Evolutionary conservation across 1,284 basidiomycete species (phyloP), one percentile per base, ranked within the genome.

Genomic region (Rhodotorula sp.): DNA sequence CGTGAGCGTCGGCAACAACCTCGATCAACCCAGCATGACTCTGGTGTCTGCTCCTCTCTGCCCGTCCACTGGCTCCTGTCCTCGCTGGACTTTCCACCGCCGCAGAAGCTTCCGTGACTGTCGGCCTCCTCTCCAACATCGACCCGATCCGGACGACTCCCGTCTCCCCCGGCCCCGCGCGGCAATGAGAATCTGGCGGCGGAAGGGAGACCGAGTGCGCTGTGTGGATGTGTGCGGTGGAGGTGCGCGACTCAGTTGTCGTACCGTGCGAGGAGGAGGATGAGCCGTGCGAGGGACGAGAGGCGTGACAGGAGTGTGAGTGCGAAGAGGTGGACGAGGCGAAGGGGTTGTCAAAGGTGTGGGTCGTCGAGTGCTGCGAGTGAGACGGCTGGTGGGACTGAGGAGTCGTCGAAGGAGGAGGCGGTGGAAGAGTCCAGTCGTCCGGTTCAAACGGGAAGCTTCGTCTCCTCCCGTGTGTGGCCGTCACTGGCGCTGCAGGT

Each of bases 281-380:
- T 5, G 60, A 62, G 7, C 3, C 60, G 11, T 13, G 24, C 49
- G 59, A 61, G 11, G 39, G 39, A 17, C 19, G 39, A 10, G 39
- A 44, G 4, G n/a, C 51, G 51, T 62, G 30, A 8, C 11, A 22
- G 5, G 27, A 15, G 17, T 1, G 9, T 4, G 2, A 13, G 32
- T 36, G 51, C 5, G 52, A 20, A 19, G 27, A 20, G 17, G 46
- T 44, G 17, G 48, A 32, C 13, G 63, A 46, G 2, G 22, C 32
- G 51, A 66, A 66, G 11, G 64, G 64, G 58, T 60, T 60, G n/a
- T 34, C 52, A 34, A 66, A 55, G n/a, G 51, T 34, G 49, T n/a
- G 39, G 19, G 63, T 48, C n/a, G 59, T 29, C 24, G 44, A 17
- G 5, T 10, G 39, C 19, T 2, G 10, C 13, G 29, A 30, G 46